Conservation (phyloP, 2,329 filamentous ascomycete genomes). For the Penicillium carneum region DNA sequence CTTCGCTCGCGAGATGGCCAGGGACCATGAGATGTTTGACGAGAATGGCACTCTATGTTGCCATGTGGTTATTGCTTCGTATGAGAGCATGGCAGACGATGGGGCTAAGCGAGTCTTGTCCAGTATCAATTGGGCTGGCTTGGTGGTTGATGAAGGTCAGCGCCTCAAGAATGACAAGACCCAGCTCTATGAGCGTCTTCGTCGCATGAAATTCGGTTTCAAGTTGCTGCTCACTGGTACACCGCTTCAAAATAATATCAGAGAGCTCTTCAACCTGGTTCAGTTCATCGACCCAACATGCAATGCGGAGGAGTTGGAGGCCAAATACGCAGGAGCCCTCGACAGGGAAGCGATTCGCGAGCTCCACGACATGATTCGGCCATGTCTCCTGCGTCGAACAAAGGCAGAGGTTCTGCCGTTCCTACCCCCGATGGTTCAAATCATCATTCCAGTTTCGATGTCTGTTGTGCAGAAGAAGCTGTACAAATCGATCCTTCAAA, state of each 20-base stretch:
- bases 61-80: conserved; percentile 93
- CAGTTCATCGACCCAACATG: conserved; percentile 83
- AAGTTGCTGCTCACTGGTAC: conserved; percentile 86
- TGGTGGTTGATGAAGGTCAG: conserved; percentile 95
- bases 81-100: conserved; percentile 83
- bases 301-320: conserved; percentile 75
- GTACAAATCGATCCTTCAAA: conserved; percentile 89
- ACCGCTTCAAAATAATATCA: conserved; percentile 81
- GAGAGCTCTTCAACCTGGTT: conserved; percentile 93
- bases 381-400: conserved; percentile 76
- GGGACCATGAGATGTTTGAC: conserved; percentile 85
- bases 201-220: conserved; percentile 77
- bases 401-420: conserved; percentile 91
- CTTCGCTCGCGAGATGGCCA: conserved; percentile 76
- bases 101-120: conserved; percentile 71
- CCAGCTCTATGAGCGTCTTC: conserved; percentile 77
- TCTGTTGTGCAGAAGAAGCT: conserved; percentile 90
- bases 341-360: conserved; percentile 81
- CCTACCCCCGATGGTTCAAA: conserved; percentile 88
- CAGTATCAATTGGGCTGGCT: conserved; percentile 78
- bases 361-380: conserved; percentile 82
- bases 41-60: conserved; percentile 71
- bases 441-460: conserved; percentile 96
- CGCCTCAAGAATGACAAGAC: conserved; percentile 92
- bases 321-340: conserved; percentile 74